Evolutionary conservation across 2,329 filamentous ascomycete species (phyloP).

Genomic region (Venturia oleaginea): DNA sequence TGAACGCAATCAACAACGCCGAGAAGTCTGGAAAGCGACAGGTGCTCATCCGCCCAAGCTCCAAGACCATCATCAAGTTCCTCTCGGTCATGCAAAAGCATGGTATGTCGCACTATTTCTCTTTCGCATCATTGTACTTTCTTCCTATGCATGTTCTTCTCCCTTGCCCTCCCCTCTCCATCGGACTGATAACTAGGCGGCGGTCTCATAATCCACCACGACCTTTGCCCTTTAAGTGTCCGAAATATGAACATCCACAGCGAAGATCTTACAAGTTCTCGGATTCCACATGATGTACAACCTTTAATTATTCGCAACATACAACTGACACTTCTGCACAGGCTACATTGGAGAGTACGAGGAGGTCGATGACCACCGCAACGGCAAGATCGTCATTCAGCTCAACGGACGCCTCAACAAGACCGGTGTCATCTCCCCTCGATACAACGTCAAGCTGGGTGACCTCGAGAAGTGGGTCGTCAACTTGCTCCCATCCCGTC

Average conservation of each 20-base stretch:
- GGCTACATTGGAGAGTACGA: slow-evolving; percentile 99
- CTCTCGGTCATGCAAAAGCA: slow-evolving; percentile 98
- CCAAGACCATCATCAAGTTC: slow-evolving; percentile 99
- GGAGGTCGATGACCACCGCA: slow-evolving; percentile 98
- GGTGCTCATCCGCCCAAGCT: slow-evolving; percentile 93
- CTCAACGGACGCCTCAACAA: slow-evolving; percentile 99
- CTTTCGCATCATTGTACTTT: not conserved
- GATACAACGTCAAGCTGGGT: slow-evolving; percentile 96
- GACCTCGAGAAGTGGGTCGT: slow-evolving; percentile 99
- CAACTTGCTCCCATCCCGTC: slow-evolving; percentile 97
- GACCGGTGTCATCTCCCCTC: slow-evolving; percentile 97
- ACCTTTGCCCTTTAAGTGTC: slow-evolving; percentile 99
- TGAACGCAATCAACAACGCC: slow-evolving; percentile 99
- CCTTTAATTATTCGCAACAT: slow-evolving; percentile 96
- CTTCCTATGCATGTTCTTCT: slow-evolving; percentile 11
- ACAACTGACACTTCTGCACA: slow-evolving; percentile 46
- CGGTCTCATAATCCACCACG: slow-evolving; percentile 70
- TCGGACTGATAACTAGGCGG: slow-evolving; percentile 99
- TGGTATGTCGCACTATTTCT: slow-evolving; percentile 57
- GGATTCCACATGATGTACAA: slow-evolving; percentile 68
- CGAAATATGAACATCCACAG: slow-evolving; percentile 71
- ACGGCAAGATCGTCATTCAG: slow-evolving; percentile 99
- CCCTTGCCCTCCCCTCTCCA: slow-evolving; percentile 25
- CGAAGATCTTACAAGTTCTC: slow-evolving; percentile 98
- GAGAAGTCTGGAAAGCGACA: slow-evolving; percentile 99